A percentile compares a stretch with the other conserved stretches of the same genome.
These are phyloP conservation scores for Amphichorda felina DNA, from an alignment of 2,329 filamentous ascomycete species.

Conservation along the genomic window DNA sequence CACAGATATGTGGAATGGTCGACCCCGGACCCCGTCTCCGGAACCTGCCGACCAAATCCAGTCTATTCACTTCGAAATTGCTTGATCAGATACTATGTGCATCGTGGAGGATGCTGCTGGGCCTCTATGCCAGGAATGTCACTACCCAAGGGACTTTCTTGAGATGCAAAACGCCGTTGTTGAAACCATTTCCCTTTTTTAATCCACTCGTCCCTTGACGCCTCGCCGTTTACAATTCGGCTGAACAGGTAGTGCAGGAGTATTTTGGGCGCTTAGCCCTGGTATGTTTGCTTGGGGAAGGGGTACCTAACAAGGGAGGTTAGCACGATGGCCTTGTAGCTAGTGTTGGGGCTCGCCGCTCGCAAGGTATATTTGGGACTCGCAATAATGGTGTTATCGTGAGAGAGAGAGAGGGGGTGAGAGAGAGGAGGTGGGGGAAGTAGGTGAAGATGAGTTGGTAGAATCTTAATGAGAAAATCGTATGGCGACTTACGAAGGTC, in stretches of 20 bases:
- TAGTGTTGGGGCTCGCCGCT: background rate
- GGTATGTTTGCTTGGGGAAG: conserved; percentile 70
- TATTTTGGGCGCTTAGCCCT: conserved; percentile 16
- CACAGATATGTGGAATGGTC: too few relatives aligned
- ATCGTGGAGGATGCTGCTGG: conserved; percentile 34
- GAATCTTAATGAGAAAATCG: background rate
- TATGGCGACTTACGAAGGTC: conserved; percentile 68
- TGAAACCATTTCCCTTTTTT: conserved; percentile 28
- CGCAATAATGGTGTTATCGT: background rate
- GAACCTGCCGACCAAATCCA: background rate
- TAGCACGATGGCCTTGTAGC: background rate
- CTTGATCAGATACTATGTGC: conserved; percentile 15
- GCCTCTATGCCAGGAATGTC: conserved; percentile 20
- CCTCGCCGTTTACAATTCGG: conserved; percentile 15
- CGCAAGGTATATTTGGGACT: background rate
- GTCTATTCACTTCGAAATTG: conserved; percentile 12
- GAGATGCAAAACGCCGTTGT: conserved; percentile 30
- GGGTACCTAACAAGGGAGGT: conserved; percentile 47
- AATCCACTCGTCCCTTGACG: conserved; percentile 22
- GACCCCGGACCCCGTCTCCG: too few relatives aligned
- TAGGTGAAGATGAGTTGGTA: too few relatives aligned
- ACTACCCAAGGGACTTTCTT: conserved; percentile 8
- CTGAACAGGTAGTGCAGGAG: background rate
- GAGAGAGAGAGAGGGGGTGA: background rate
- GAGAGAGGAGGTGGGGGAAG: too few relatives aligned